Conservation (phyloP, 2,329 filamentous ascomycete species). For the Cadophora sp. region DNA sequence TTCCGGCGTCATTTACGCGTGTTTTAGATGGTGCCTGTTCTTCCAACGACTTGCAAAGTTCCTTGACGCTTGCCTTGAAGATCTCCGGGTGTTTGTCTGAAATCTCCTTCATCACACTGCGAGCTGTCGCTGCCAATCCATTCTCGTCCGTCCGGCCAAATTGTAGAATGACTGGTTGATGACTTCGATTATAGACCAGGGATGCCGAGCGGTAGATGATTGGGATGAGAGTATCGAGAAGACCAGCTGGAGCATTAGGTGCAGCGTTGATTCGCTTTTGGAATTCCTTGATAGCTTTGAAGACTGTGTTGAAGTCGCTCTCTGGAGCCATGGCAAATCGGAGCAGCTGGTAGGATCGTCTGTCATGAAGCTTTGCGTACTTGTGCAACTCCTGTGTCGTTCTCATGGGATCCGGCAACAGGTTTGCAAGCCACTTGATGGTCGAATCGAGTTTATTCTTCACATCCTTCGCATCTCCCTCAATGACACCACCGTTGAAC, state of each 20-base stretch:
- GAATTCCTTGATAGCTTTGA: constrained; percentile 89
- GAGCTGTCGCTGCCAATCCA: constrained; percentile 77
- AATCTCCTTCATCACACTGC: constrained; percentile 90
- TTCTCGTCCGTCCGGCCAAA: constrained; percentile 85
- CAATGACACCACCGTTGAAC: constrained; percentile 86
- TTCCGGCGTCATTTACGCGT: constrained; percentile 70
- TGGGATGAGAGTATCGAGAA: constrained; percentile 81
- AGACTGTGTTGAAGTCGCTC: constrained; percentile 90
- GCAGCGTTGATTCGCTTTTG: constrained; percentile 79
- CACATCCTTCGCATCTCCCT: constrained; percentile 69
- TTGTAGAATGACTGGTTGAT: constrained; percentile 88
- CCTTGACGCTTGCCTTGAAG: constrained; percentile 90
- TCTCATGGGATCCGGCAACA: constrained; percentile 76
- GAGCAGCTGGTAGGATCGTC: constrained; percentile 87
- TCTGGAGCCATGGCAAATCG: constrained; percentile 84
- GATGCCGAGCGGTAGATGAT: constrained; percentile 84
- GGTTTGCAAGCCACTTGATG: constrained; percentile 74
- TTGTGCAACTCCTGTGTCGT: constrained; percentile 82
- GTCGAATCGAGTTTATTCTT: constrained; percentile 75
- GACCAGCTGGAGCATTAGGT: constrained; percentile 59
- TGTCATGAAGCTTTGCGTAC: constrained; percentile 90
- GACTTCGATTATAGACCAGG: constrained; percentile 92
- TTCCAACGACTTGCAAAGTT: constrained; percentile 86
- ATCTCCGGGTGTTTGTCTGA: constrained; percentile 88
- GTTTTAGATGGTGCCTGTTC: constrained; percentile 77